phyloP scores from a whole-genome alignment of 2,329 filamentous ascomycete genomes.

The Aureobasidium lini region DNA sequence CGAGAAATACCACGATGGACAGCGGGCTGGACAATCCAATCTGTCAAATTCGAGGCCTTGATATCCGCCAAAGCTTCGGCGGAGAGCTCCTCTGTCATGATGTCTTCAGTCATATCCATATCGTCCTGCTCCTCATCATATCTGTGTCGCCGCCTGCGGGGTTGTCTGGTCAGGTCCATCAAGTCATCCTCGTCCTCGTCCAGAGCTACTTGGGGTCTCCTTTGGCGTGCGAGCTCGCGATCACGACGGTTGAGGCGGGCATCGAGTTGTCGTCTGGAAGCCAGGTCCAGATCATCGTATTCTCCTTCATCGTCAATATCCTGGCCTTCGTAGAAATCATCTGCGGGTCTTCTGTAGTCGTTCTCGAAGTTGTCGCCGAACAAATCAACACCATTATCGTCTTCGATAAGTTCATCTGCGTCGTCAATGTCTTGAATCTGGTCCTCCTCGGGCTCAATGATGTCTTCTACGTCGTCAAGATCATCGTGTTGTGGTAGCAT shows the following conservation, averaged over 20 bases:
- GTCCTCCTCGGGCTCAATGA: constrained; percentile 63
- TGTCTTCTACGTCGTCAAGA: constrained; percentile 57
- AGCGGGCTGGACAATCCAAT: constrained; percentile 86
- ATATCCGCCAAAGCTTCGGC: constrained; percentile 87
- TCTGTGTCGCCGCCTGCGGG: constrained; percentile 73
- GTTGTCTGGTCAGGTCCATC: constrained; percentile 77
- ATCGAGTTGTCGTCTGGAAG: constrained; percentile 62
- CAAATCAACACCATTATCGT: constrained; percentile 62
- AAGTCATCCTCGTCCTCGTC: constrained; percentile 77
- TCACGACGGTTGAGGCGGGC: constrained; percentile 67
- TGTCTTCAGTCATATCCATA: constrained; percentile 78
- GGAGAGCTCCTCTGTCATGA: constrained; percentile 92
- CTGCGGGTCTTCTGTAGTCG: constrained; percentile 49
- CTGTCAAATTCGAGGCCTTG: constrained; percentile 85
- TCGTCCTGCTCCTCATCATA: constrained; percentile 95
- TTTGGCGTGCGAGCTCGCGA: constrained; percentile 59
- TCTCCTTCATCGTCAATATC: constrained; percentile 73
- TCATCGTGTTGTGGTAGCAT: constrained; percentile 58
- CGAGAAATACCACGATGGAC: constrained; percentile 90
- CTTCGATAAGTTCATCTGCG: constrained; percentile 60
- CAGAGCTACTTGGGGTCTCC: constrained; percentile 62
- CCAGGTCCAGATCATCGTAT: constrained; percentile 62
- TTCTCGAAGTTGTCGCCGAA: constrained; percentile 64
- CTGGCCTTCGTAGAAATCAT: constrained; percentile 57
- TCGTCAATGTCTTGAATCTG: constrained; percentile 58